Evolutionary conservation across 176 grass and related monocot species (phyloP).

Genomic region (Pontederia crassipes): DNA sequence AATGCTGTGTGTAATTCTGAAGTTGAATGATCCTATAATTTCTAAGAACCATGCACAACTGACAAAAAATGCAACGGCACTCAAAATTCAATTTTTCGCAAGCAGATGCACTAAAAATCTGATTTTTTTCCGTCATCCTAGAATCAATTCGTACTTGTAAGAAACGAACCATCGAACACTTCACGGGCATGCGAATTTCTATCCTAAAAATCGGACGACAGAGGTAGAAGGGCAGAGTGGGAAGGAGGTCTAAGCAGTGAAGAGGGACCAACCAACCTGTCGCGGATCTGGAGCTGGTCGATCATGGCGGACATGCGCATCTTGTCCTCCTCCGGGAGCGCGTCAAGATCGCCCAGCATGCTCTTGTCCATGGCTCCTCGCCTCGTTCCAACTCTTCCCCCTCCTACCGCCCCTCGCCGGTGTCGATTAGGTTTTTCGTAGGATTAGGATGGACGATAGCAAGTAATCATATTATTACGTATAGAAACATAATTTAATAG

Average conservation of each 20-base stretch:
- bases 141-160: too few relatives aligned
- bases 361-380: slow-evolving; percentile 61
- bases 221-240: neutral
- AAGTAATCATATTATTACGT: too few relatives aligned
- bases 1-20: too few relatives aligned
- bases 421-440: slow-evolving; percentile 15
- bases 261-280: slow-evolving; percentile 28
- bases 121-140: too few relatives aligned
- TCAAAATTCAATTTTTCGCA: too few relatives aligned
- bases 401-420: neutral
- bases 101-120: too few relatives aligned
- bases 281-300: slow-evolving; percentile 90
- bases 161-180: too few relatives aligned
- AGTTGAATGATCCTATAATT: too few relatives aligned
- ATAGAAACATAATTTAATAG: too few relatives aligned
- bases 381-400: neutral
- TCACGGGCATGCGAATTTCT: too few relatives aligned
- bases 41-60: too few relatives aligned
- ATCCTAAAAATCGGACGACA: neutral
- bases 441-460: neutral
- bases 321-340: slow-evolving; percentile 86
- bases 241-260: neutral
- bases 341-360: slow-evolving; percentile 72
- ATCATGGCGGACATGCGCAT: slow-evolving; percentile 77
- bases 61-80: too few relatives aligned